Conservation (phyloP, 1,139 yeast genomes). For the Meyerozyma athensensis region DNA sequence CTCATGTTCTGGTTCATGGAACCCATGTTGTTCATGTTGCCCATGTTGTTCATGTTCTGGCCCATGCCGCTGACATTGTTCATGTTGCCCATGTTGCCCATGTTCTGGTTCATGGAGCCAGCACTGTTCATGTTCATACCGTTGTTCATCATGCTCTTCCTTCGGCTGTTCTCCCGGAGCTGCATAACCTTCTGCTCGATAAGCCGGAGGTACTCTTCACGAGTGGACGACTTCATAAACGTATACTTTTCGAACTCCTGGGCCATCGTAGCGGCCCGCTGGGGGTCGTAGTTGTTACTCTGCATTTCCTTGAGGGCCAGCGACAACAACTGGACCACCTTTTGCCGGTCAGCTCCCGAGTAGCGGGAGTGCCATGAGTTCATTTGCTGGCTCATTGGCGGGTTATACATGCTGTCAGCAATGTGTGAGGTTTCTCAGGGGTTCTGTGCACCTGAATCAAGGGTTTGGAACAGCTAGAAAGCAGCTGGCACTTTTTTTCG, state of each 20-base stretch:
- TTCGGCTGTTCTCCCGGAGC: slow-evolving; percentile 17
- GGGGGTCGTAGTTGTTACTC: slow-evolving; percentile 31
- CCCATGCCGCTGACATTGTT: slow-evolving; percentile 3
- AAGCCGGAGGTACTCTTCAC: slow-evolving; percentile 38
- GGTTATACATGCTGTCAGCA: slow-evolving; percentile 2
- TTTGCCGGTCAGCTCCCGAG: slow-evolving; percentile 38
- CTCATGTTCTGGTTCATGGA: slow-evolving; percentile 2
- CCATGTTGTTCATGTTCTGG: slow-evolving; percentile 4
- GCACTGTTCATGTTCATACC: not conserved
- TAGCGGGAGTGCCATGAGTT: slow-evolving; percentile 40
- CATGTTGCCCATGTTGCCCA: slow-evolving; percentile 1
- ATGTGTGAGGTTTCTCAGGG: too few relatives aligned
- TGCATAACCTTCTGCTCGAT: slow-evolving; percentile 40
- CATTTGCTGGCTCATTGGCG: slow-evolving; percentile 14
- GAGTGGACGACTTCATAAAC: slow-evolving; percentile 32
- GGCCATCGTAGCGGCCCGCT: slow-evolving; percentile 38
- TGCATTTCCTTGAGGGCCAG: slow-evolving; percentile 39
- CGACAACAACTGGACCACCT: slow-evolving; percentile 37
- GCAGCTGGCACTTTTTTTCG: not conserved
- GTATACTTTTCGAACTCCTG: slow-evolving; percentile 43
- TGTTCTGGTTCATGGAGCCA: slow-evolving; percentile 1
- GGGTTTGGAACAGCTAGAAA: too few relatives aligned
- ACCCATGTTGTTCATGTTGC: slow-evolving; percentile 2
- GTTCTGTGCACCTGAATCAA: too few relatives aligned
- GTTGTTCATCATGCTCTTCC: slow-evolving; percentile 5